phyloP scores from a whole-genome alignment of 2,329 filamentous ascomycete genomes.

The Knoxdaviesia capensis region DNA sequence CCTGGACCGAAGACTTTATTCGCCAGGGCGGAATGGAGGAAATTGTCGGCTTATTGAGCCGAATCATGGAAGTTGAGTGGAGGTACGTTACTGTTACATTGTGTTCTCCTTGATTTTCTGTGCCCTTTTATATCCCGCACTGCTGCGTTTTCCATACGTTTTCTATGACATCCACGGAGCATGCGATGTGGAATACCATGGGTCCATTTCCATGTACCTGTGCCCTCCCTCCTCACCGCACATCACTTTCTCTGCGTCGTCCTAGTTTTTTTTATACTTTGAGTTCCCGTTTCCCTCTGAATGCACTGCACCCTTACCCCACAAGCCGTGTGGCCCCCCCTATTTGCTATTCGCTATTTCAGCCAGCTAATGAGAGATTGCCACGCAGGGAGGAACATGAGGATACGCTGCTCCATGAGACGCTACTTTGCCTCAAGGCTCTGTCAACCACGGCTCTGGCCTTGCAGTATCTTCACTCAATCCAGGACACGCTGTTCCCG shows the following conservation, averaged over 20 bases:
- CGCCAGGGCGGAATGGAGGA: conserved; percentile 80
- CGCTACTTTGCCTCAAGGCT: conserved; percentile 80
- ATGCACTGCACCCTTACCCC: too few species aligned
- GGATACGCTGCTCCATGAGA: conserved; percentile 79
- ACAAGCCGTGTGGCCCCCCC: too few species aligned
- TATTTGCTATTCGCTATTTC: not conserved
- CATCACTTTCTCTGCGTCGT: too few species aligned
- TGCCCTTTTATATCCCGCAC: not conserved
- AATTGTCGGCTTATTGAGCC: conserved; percentile 65
- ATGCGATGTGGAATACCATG: too few species aligned
- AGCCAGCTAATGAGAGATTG: not conserved
- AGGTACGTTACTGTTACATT: conserved; percentile 34
- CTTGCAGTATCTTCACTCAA: conserved; percentile 58
- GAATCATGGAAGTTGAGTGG: conserved; percentile 95
- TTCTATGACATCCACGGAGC: conserved; percentile 8
- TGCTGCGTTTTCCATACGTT: not conserved
- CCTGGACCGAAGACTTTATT: conserved; percentile 89
- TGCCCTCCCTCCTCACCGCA: too few species aligned
- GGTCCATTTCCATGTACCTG: too few species aligned
- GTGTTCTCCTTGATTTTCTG: not conserved
- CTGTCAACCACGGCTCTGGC: conserved; percentile 81
- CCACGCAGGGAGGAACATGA: conserved; percentile 78
- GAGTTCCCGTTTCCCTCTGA: too few species aligned
- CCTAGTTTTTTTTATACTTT: too few species aligned
- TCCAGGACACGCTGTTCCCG: conserved; percentile 68